Conservation (phyloP, 2,329 filamentous ascomycete species). For the Achaetomium macrosporum region DNA sequence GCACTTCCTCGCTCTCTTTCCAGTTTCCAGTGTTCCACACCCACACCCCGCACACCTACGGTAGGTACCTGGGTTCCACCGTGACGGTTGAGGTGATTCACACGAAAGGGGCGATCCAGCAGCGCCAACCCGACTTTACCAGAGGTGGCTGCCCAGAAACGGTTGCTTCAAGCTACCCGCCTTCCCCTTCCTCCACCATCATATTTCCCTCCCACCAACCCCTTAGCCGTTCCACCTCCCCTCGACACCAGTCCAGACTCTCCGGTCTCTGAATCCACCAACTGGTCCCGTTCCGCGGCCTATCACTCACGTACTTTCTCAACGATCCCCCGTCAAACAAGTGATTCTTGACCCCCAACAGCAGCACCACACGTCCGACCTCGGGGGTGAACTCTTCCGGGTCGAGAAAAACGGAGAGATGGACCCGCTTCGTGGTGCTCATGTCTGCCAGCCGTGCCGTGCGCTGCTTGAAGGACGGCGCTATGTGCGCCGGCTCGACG, state of each 20-base stretch:
- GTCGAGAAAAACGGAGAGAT: slow-evolving; percentile 50
- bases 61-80: too few relatives aligned
- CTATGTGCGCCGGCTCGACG: slow-evolving; percentile 44
- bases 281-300: slow-evolving; percentile 22
- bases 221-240: slow-evolving; percentile 15
- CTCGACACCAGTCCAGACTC: slow-evolving; percentile 44
- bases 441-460: slow-evolving; percentile 46
- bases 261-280: slow-evolving; percentile 50
- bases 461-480: slow-evolving; percentile 46
- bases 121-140: too few relatives aligned
- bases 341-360: slow-evolving; percentile 54
- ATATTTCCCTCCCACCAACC: slow-evolving; percentile 17
- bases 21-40: too few relatives aligned
- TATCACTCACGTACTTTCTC: slow-evolving; percentile 39
- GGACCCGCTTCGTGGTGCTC: slow-evolving; percentile 47
- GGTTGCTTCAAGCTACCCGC: too few relatives aligned
- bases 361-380: slow-evolving; percentile 44
- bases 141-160: too few relatives aligned
- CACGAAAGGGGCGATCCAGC: too few relatives aligned
- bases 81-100: too few relatives aligned
- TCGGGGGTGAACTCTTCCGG: slow-evolving; percentile 42
- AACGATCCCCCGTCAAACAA: slow-evolving; percentile 43
- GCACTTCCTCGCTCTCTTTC: too few relatives aligned
- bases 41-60: too few relatives aligned
- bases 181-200: background rate